phyloP scores from a whole-genome alignment of 306 rosid genomes.

The Inga leiocalycina region DNA sequence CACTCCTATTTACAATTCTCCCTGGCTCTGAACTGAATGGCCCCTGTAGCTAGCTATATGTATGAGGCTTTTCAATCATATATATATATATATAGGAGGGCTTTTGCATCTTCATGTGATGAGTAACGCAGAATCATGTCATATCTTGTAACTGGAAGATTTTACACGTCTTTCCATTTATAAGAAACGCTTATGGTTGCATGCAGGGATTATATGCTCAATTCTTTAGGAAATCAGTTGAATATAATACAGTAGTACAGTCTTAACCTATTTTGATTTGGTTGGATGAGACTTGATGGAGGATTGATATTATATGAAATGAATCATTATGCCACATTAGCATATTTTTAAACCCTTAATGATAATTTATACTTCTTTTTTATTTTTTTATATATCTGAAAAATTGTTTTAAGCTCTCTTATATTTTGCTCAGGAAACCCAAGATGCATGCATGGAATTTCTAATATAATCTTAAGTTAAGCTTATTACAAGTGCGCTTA shows the following conservation, averaged over 20 bases:
- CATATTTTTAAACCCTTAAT: too few relatives aligned
- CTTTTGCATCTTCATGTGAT: not conserved
- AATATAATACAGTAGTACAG: too few relatives aligned
- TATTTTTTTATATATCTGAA: not conserved
- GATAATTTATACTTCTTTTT: too few relatives aligned
- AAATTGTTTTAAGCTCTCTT: not conserved
- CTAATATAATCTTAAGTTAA: not conserved
- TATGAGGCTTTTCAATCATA: not conserved
- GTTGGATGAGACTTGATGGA: not conserved
- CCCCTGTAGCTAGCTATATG: not conserved
- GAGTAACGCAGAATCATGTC: not conserved
- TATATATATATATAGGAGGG: not conserved
- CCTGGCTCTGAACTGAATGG: slow-evolving; percentile 67
- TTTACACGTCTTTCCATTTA: not conserved
- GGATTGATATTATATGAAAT: not conserved
- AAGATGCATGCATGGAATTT: too few relatives aligned
- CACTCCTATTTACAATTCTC: slow-evolving; percentile 77
- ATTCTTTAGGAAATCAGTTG: too few relatives aligned
- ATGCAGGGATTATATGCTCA: not conserved
- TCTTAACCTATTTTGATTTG: not conserved
- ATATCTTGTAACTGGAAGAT: not conserved
- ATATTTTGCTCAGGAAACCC: too few relatives aligned
- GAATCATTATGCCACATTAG: not conserved
- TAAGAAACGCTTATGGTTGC: not conserved
- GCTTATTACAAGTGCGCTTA: too few relatives aligned